A percentile compares a stretch with the other conserved stretches of the same genome.
These are phyloP conservation scores for Apophysomyces ossiformis DNA, from an alignment of 371 early-diverging fungal genomes.

Conservation along the genomic window DNA sequence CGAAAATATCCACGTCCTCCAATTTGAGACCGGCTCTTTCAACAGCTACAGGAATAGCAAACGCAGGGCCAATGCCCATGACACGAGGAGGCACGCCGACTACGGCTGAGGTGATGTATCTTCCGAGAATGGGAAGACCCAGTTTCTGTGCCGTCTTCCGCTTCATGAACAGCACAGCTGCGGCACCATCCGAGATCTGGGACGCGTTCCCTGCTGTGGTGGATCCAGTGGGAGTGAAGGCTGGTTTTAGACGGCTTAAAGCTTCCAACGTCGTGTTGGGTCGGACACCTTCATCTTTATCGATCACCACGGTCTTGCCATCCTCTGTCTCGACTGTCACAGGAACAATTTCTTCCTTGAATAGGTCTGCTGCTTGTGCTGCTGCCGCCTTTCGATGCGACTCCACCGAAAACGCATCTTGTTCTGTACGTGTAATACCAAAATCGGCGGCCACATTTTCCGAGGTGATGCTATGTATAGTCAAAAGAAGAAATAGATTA, in stretches of 20 bases:
- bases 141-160: constrained; percentile 89
- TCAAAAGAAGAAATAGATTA: not conserved
- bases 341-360: constrained; percentile 93
- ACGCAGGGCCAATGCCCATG: constrained; percentile 97
- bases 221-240: constrained; percentile 84
- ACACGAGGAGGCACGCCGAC: constrained; percentile 94
- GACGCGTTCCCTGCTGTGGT: constrained; percentile 98
- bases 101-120: constrained; percentile 84
- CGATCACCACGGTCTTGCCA: constrained; percentile 62
- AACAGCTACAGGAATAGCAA: constrained; percentile 91
- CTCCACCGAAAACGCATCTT: constrained; percentile 87
- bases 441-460: constrained; percentile 95
- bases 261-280: constrained; percentile 74
- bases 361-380: constrained; percentile 91
- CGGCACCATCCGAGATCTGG: constrained; percentile 98
- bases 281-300: constrained; percentile 95
- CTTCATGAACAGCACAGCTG: constrained; percentile 95
- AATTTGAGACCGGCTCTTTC: constrained; percentile 81
- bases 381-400: constrained; percentile 82
- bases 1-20: constrained; percentile 81
- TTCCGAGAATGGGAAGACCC: constrained; percentile 85
- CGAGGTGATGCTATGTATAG: constrained; percentile 75
- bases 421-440: constrained; percentile 78
- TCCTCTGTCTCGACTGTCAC: constrained; percentile 78
- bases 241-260: constrained; percentile 88